Conservation (phyloP, 768 basidiomycete genomes). For the Kwoniella europaea region DNA sequence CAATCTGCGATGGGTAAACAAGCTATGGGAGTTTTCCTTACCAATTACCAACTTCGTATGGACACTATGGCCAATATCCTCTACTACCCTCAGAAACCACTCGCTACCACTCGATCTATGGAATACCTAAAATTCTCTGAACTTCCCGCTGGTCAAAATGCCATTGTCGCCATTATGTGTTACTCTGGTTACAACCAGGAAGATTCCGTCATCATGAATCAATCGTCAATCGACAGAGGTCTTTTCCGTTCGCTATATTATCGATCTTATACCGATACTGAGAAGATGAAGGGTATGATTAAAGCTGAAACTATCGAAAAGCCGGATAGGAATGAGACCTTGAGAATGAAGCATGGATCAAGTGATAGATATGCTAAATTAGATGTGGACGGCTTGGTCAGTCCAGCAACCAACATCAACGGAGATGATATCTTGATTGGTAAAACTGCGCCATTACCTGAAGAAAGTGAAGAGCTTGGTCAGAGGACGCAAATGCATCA, state of each 20-base stretch:
- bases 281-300: conserved; percentile 92
- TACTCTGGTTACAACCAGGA: conserved; percentile 99
- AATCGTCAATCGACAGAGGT: conserved; percentile 96
- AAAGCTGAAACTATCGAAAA: conserved; percentile 96
- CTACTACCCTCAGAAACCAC: conserved; percentile 98
- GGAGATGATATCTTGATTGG: conserved; percentile 99
- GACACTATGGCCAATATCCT: conserved; percentile 99
- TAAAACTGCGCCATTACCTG: conserved; percentile 95
- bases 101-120: conserved; percentile 98
- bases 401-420: conserved; percentile 88
- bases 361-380: conserved; percentile 81
- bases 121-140: conserved; percentile 99
- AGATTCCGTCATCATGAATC: conserved; percentile 99
- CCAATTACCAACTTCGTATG: conserved; percentile 98
- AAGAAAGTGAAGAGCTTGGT: conserved; percentile 95
- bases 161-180: conserved; percentile 95
- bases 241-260: conserved; percentile 99
- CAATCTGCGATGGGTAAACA: conserved; percentile 99
- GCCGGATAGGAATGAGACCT: conserved; percentile 86
- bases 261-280: conserved; percentile 96
- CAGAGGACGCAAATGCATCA: conserved; percentile 92
- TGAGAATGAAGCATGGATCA: conserved; percentile 96
- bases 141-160: conserved; percentile 98
- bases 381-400: conserved; percentile 93
- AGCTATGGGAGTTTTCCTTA: conserved; percentile 98